Percentiles rank a stretch among this genome's conserved stretches.
These are phyloP conservation scores for Ceratobasidium sp. DNA, from an alignment of 1,284 basidiomycete species.

Conservation along the genomic window DNA sequence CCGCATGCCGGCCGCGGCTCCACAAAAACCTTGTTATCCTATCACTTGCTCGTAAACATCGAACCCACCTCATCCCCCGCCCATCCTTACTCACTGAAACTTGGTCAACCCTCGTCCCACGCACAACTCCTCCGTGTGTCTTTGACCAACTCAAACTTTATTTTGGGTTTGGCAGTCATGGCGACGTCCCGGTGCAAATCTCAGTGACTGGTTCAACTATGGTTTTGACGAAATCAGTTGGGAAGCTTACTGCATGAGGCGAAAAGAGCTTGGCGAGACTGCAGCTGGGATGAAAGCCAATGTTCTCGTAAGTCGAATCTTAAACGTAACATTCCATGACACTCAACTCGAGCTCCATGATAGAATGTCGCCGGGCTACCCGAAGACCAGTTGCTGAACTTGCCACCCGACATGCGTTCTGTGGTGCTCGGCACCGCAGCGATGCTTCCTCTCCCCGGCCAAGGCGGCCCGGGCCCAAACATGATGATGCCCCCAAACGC, in stretches of 20 bases:
- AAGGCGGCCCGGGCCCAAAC: conserved; percentile 53
- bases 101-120: neutral
- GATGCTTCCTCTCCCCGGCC: conserved; percentile 64
- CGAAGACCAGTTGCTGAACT: conserved; percentile 71
- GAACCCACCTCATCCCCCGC: neutral
- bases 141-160: no score
- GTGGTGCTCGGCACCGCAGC: conserved; percentile 78
- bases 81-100: neutral
- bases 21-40: neutral
- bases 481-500: conserved; percentile 40
- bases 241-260: conserved; percentile 88
- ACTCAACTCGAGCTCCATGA: neutral
- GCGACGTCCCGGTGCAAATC: conserved; percentile 90
- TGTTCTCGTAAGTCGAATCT: conserved; percentile 51
- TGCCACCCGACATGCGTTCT: conserved; percentile 77
- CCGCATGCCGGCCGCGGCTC: neutral
- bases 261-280: conserved; percentile 80
- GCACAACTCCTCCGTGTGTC: no score
- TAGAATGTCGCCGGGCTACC: conserved; percentile 84
- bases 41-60: neutral
- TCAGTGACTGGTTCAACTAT: conserved; percentile 99
- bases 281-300: conserved; percentile 79
- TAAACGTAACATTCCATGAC: neutral
- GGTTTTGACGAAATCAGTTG: conserved; percentile 98
- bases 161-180: conserved; percentile 55